Evolutionary conservation across 768 basidiomycete species (phyloP), one percentile per base, ranked within the genome.

Genomic region (Suillus weaverae): DNA sequence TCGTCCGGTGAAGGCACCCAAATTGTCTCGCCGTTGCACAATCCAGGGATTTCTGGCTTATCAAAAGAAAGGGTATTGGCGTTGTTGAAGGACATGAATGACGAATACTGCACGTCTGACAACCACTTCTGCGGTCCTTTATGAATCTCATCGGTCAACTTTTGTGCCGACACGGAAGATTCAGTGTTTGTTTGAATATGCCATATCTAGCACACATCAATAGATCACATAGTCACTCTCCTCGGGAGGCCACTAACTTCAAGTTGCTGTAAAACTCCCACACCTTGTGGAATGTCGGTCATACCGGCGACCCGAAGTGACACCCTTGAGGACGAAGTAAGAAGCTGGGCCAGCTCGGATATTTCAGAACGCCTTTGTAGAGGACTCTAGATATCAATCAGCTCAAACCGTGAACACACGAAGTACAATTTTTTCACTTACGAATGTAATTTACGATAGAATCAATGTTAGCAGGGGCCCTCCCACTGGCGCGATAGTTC

Each of bases 401-500:
- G 22, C 26, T 56, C 35, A 38, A 26, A 39, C 26, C 38, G 38
- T 54, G 20, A 35, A 35, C 33, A n/a, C 20, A 20, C 20, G 3
- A 35, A 35, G 6, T 33, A 35, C 5, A 35, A 13, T 5, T 53
- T 33, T 54, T 10, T 54, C 20, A n/a, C 32, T 35, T 35, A 54
- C 33, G 33, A 54, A 20, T 20, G 10, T 13, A 13, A 16, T 33
- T 46, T 46, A 46, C 10, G 44, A n/a, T n/a, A 44, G 20, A 20
- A 11, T n/a, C 3, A 11, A 33, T 13, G 11, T 33, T 11, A n/a
- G 33, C 11, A 54, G 20, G 11, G 5, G 8, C 9, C 10, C 88
- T 14, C 85, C 86, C 50, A 83, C 89, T 32, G 68, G 16, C 14
- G 8, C 77, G 4, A 75, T 76, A 54, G 90, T 86, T 5, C 71